Conservation (phyloP, 371 early-diverging fungal species). For the Parasitella parasitica region DNA sequence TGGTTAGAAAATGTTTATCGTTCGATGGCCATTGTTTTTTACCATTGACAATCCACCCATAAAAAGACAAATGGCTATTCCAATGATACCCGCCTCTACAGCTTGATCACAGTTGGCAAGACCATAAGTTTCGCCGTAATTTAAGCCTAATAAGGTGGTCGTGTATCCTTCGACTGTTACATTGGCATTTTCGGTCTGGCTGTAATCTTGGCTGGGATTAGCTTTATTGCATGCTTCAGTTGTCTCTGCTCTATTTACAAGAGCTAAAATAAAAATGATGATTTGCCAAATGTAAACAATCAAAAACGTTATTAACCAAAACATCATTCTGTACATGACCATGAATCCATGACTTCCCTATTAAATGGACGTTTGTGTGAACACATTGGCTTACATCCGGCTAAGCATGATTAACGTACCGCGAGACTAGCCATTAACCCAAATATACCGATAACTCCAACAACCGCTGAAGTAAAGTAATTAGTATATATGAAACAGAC, state of each 20-base stretch:
- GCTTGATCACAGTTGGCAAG: slow-evolving; percentile 45
- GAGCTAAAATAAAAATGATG: slow-evolving; percentile 31
- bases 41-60: slow-evolving; percentile 39
- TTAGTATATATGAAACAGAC: background rate
- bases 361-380: background rate
- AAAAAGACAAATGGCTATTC: slow-evolving; percentile 37
- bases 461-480: slow-evolving; percentile 20
- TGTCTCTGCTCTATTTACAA: slow-evolving; percentile 34
- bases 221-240: slow-evolving; percentile 28
- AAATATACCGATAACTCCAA: slow-evolving; percentile 35
- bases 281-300: slow-evolving; percentile 39
- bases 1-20: background rate
- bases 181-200: background rate
- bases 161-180: slow-evolving; percentile 22
- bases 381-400: background rate
- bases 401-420: slow-evolving; percentile 19
- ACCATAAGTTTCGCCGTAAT: slow-evolving; percentile 42
- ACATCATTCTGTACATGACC: slow-evolving; percentile 34
- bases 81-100: slow-evolving; percentile 43
- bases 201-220: slow-evolving; percentile 20
- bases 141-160: slow-evolving; percentile 37
- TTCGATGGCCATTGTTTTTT: background rate
- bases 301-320: slow-evolving; percentile 35
- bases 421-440: slow-evolving; percentile 34
- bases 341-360: slow-evolving; percentile 40